These are phyloP conservation scores for Rhodotorula sp. DNA, from an alignment of 1,284 basidiomycete genomes.

Conservation along the genomic window DNA sequence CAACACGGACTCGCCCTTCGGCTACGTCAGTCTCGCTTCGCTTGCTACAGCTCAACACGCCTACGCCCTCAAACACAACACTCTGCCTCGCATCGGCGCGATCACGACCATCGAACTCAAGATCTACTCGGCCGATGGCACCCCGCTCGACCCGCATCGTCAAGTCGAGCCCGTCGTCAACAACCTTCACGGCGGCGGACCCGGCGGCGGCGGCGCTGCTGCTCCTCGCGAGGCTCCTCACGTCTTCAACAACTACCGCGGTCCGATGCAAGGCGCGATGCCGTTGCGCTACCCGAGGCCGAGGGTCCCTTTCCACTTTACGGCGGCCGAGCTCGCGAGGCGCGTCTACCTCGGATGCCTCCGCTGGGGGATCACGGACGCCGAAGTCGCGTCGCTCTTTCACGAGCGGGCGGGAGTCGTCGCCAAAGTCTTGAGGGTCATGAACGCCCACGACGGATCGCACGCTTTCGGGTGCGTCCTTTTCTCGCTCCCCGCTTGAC, in stretches of 20 bases:
- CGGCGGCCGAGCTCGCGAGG: conserved; percentile 28
- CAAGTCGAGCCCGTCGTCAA: conserved; percentile 8
- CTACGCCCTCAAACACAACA: conserved; percentile 5
- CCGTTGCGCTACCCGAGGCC: conserved; percentile 16
- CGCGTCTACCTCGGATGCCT: conserved; percentile 24
- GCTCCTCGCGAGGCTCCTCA: not conserved
- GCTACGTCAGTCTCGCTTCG: conserved; percentile 5
- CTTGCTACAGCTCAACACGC: conserved; percentile 9
- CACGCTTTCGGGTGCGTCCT: conserved; percentile 18
- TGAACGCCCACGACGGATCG: conserved; percentile 8
- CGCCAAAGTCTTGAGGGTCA: conserved; percentile 21
- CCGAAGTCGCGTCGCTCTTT: conserved; percentile 21
- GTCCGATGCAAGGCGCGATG: not conserved
- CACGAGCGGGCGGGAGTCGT: conserved; percentile 18
- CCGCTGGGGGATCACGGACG: conserved; percentile 11
- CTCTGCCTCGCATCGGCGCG: not conserved
- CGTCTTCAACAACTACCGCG: not conserved
- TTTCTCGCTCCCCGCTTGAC: not conserved
- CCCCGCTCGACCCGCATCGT: conserved; percentile 8
- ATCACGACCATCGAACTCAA: conserved; percentile 3
- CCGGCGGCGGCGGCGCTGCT: not conserved
- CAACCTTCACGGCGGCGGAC: not conserved
- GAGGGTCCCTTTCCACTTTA: conserved; percentile 12
- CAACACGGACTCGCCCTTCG: not conserved
- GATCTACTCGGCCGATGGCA: conserved; percentile 14